Base-by-base conservation (phyloP, 179 eudicot species). In the Pouteria campechiana region DNA sequence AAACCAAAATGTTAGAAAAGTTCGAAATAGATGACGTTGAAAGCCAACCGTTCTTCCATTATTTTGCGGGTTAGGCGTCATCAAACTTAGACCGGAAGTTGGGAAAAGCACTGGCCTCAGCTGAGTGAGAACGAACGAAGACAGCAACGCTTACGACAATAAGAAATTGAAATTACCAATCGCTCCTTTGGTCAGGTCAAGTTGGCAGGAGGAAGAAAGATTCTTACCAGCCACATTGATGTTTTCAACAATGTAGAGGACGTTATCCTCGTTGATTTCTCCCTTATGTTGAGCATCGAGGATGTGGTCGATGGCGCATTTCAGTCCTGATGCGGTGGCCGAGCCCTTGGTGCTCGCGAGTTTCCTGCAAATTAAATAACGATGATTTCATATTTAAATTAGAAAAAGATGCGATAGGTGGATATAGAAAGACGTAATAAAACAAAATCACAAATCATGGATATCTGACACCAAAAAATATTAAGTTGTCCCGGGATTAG, bases 251-350 rank as follows among this genome's bases (percentile, higher is more conserved):
- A 77, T 77, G 72, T 73, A 77, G 18, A 77, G 79, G 2, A 77
- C 84, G 30, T 77, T 77, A 41, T 77, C 84, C 43, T 77, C 84
- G 8, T 77, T 77, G 48, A 77, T 77, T 57, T 77, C 84, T 13
- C 84, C 84, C 55, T 77, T 77, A 2, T 73, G 60, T 32, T 77
- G 69, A 30, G 84, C 84, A 13, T 77, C 84, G 44, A 77, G 32
- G 9, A 77, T 73, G 38, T 77, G 84, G 54, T 77, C 84, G 16
- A 77, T 77, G 17, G 84, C 84, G 18, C 84, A 77, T 55, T 70
- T 76, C 25, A 76, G 41, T 7, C 61, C 58, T n/a, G n/a, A n/a
- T 11, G 63, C 61, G 49, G 45, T 66, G 57, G 48, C 61, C 32
- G 65, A 17, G 20, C 62, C 38, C 50, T 55, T 77, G n/a, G 72